Base-by-base conservation (phyloP, 768 basidiomycete genomes). In the Boletus vinaceobasis region DNA sequence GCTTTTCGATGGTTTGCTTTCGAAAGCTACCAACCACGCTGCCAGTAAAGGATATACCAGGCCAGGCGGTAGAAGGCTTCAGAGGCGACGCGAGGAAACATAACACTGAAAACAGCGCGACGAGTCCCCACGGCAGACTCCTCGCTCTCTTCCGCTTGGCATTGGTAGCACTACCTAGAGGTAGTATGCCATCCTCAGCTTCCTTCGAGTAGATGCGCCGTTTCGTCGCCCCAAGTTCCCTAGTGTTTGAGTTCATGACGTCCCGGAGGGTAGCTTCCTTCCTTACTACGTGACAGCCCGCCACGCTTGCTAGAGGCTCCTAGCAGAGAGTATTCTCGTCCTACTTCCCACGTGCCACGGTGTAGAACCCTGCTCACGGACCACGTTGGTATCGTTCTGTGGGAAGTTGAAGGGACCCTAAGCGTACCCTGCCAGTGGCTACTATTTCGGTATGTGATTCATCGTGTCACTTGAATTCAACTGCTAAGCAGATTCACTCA, bases 51-150 rank as follows among this genome's bases (percentile, higher is more conserved):
- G 15, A 32, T 27, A 38, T 19, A n/a, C 48, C 13, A 48, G 40
- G 15, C 58, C 50, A 55, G 27, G 50, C 1, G 11, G 19, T 39
- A 7, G 45, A 59, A 15, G 26, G 42, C 13, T 23, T 60, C 21
- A 55, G 11, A 52, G 60, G 56, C 21, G 33, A 65, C 7, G 58
- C 26, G 19, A 69, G 40, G 37, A 69, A 4, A 32, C 29, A 65
- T 42, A 69, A 7, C 10, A 42, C 38, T 21, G 58, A 59, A 29
- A 71, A 27, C 31, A 66, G 21, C 17, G 26, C 40, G 33, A 53
- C 38, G 21, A 69, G 26, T 14, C 53, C 17, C 59, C 65, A 69
- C 48, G 21, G 39, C 32, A 45, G 33, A 48, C 43, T 23, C 23
- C 4, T 35, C 35, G 33, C 19, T 36, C 45, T 44, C 47, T 56